Evolutionary conservation across 257 asterid species (phyloP).

Genomic region (Echites panduratus): DNA sequence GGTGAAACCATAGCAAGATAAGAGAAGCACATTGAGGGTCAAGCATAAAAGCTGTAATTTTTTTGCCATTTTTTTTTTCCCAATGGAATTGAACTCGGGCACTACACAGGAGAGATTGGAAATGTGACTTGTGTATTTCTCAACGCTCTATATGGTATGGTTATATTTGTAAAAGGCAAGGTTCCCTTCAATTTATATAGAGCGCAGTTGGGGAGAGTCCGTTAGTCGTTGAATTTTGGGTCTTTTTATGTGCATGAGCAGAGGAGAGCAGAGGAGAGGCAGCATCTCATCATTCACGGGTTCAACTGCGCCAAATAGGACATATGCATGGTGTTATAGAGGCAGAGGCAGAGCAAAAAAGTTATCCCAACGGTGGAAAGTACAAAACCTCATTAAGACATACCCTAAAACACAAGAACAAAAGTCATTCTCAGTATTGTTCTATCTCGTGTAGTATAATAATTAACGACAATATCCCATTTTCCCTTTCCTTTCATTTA

Average conservation of each 20-base stretch:
- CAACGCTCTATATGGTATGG: not conserved
- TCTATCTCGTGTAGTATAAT: constrained; percentile 13
- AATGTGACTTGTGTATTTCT: not conserved
- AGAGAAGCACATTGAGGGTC: constrained; percentile 14
- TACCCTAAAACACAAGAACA: constrained; percentile 14
- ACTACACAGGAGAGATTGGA: not conserved
- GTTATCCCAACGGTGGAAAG: constrained; percentile 20
- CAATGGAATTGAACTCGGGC: not conserved
- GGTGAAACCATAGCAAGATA: constrained; percentile 48
- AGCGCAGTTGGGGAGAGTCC: constrained; percentile 33
- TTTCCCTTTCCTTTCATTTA: not conserved
- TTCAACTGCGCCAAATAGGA: constrained; percentile 46
- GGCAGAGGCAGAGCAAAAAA: constrained; percentile 18
- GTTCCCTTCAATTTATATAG: constrained; percentile 26
- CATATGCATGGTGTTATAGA: constrained; percentile 14
- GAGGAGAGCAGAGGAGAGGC: too few relatives aligned
- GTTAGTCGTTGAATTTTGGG: constrained; percentile 27
- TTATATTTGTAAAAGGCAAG: not conserved
- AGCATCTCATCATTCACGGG: constrained; percentile 48
- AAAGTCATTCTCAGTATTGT: constrained; percentile 15
- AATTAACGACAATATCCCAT: not conserved
- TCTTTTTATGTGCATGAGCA: constrained; percentile 8
- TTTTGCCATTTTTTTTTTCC: constrained; percentile 28
- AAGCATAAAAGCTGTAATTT: constrained; percentile 23
- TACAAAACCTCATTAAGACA: constrained; percentile 21